phyloP scores from a whole-genome alignment of 371 early-diverging fungal species.

The Rhizoclosmatium hyalinum region DNA sequence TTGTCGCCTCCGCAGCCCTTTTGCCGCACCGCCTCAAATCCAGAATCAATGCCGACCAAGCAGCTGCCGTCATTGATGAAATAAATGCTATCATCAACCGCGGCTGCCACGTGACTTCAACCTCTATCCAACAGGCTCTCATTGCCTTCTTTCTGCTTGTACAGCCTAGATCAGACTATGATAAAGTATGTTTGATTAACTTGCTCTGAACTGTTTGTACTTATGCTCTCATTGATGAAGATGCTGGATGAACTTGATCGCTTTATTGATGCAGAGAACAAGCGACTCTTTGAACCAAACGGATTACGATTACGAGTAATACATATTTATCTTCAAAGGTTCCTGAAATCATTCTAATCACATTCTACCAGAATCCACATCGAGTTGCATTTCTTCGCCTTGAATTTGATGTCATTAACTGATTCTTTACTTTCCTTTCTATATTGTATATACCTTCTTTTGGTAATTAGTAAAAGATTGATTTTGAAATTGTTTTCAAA shows the following conservation, averaged over 20 bases:
- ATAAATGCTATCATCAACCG: not conserved
- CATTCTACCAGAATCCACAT: conserved; percentile 5
- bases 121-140: not conserved
- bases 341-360: not conserved
- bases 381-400: conserved; percentile 3
- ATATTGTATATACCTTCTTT: too few relatives aligned
- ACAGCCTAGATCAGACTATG: not conserved
- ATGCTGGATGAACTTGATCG: conserved; percentile 2
- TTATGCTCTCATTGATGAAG: not conserved
- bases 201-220: too few relatives aligned
- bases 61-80: not conserved
- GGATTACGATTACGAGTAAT: conserved; percentile 9
- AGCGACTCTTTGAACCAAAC: not conserved
- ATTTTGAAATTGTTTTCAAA: too few relatives aligned
- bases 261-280: not conserved
- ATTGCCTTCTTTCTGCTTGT: not conserved
- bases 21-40: not conserved
- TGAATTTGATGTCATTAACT: conserved; percentile 3
- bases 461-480: too few relatives aligned
- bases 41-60: not conserved
- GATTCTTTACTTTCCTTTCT: too few relatives aligned
- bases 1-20: not conserved
- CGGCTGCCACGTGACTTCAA: not conserved
- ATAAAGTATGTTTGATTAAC: not conserved
- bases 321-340: not conserved